A percentile compares a stretch with the other conserved stretches of the same genome.
Evolutionary conservation across 1,284 basidiomycete species (phyloP).

Genomic region (Malassezia furfur): DNA sequence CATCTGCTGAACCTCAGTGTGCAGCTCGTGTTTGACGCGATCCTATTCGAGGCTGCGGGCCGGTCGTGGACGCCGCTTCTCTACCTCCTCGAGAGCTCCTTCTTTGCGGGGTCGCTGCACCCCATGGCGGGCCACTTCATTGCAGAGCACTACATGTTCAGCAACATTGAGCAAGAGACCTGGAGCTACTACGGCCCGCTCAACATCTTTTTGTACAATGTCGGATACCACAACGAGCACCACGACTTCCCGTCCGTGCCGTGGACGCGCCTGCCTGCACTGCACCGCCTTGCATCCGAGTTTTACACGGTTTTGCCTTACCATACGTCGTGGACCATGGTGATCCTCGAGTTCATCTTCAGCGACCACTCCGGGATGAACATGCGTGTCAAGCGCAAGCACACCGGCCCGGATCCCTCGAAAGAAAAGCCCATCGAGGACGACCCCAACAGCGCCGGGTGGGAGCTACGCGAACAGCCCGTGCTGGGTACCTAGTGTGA

Average conservation of each 20-base stretch:
- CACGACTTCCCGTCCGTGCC: slow-evolving; percentile 95
- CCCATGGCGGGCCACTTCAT: slow-evolving; percentile 96
- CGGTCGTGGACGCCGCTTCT: slow-evolving; percentile 45
- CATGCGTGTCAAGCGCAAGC: slow-evolving; percentile 32
- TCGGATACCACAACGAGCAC: slow-evolving; percentile 97
- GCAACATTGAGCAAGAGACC: slow-evolving; percentile 65
- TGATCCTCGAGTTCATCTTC: slow-evolving; percentile 85
- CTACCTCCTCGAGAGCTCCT: slow-evolving; percentile 76
- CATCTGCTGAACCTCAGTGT: slow-evolving; percentile 66
- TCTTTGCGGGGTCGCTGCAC: slow-evolving; percentile 90
- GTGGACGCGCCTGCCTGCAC: slow-evolving; percentile 83
- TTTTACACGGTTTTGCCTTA: slow-evolving; percentile 80
- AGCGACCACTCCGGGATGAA: slow-evolving; percentile 49
- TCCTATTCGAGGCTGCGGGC: slow-evolving; percentile 46
- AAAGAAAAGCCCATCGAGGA: slow-evolving; percentile 7
- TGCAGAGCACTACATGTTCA: slow-evolving; percentile 58
- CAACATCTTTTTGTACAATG: slow-evolving; percentile 89
- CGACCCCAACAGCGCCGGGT: slow-evolving; percentile 6
- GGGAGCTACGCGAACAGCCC: slow-evolving; percentile 7
- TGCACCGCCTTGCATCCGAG: slow-evolving; percentile 75
- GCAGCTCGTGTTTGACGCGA: slow-evolving; percentile 65
- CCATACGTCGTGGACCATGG: slow-evolving; percentile 87
- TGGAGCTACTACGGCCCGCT: slow-evolving; percentile 91
- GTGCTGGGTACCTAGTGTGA: background rate
- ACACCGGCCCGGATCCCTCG: background rate